These are phyloP conservation scores for Vicia sativa DNA, from an alignment of 306 rosid species.

Conservation along the genomic window DNA sequence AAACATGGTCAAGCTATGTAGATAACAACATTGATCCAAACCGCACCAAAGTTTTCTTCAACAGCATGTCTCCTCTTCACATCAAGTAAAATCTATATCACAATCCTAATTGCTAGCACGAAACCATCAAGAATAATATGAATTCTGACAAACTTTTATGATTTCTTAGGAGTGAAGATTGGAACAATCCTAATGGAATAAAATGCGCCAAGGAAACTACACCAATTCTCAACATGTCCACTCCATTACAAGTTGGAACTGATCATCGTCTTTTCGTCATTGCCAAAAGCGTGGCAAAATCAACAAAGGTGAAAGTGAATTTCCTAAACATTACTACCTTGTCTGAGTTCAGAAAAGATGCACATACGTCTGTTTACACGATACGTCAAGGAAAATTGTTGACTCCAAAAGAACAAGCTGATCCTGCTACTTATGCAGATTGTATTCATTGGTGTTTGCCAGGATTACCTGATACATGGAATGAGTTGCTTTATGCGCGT, in stretches of 20 bases:
- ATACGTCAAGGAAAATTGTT: slow-evolving; percentile 83
- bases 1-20: slow-evolving; percentile 86
- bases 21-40: slow-evolving; percentile 73
- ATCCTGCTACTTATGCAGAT: slow-evolving; percentile 80
- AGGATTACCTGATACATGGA: slow-evolving; percentile 95
- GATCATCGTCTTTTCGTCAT: slow-evolving; percentile 65
- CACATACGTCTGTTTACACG: slow-evolving; percentile 86
- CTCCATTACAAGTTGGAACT: slow-evolving; percentile 68
- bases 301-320: slow-evolving; percentile 60
- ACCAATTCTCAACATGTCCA: slow-evolving; percentile 60
- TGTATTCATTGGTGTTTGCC: slow-evolving; percentile 99
- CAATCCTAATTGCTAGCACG: no score
- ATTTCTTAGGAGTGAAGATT: slow-evolving; percentile 69
- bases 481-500: slow-evolving; percentile 76
- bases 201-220: slow-evolving; percentile 87
- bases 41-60: slow-evolving; percentile 78
- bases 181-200: slow-evolving; percentile 86
- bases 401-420: slow-evolving; percentile 75
- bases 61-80: slow-evolving; percentile 94
- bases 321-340: slow-evolving; percentile 76
- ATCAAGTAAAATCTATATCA: slow-evolving; percentile 55
- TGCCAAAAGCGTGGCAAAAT: slow-evolving; percentile 51
- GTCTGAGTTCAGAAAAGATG: slow-evolving; percentile 86
- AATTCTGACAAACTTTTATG: no score
- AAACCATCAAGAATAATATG: no score